Base-by-base conservation (phyloP, 352 stramenopile genomes). In the Globisporangium megalacanthum region DNA sequence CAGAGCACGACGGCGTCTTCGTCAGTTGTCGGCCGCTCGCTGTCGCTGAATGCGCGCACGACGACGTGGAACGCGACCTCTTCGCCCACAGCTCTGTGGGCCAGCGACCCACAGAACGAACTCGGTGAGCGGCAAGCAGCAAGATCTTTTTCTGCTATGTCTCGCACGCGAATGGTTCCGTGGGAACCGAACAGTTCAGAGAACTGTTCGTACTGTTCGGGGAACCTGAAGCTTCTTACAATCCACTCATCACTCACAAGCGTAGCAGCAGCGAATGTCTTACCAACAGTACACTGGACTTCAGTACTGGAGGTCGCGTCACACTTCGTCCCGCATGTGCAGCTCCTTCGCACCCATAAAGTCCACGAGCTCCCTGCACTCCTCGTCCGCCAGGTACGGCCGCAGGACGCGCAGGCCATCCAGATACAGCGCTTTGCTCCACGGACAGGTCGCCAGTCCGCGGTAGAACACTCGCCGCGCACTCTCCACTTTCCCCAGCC, bases 311-410 rank as follows among this genome's bases (percentile, higher is more conserved):
- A 29, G 25, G 35, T 39, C 1, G 35, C 6, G 35, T 35, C 15
- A 52, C 47, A 52, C 31, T 22, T 37, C 47, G 7, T 52, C 48
- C 11, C 85, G 83, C 10, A 93, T 33, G 39, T 89, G 73, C 6
- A 94, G 51, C 51, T 92, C 83, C 57, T 93, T 93, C 2, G 75
- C 70, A 3, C 70, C 61, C 69, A 94, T 79, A 45, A 92, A 87
- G 1, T 80, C 65, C 1, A 85, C 8, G 17, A 94, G 61, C 57
- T 94, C 83, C 9, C 72, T 59, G 57, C 80, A 86, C 53, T 92
- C 79, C 2, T 63, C 64, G 25, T 70, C 62, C 29, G 42, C 85
- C 61, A 94, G 56, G 55, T 91, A 94, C 19, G 77, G 58, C 14
- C 85, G 77, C 14, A 92, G 54, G 13, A 91, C 47, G 9, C 72